Conservation (phyloP, 176 grass and related monocot genomes). For the Canna indica region DNA sequence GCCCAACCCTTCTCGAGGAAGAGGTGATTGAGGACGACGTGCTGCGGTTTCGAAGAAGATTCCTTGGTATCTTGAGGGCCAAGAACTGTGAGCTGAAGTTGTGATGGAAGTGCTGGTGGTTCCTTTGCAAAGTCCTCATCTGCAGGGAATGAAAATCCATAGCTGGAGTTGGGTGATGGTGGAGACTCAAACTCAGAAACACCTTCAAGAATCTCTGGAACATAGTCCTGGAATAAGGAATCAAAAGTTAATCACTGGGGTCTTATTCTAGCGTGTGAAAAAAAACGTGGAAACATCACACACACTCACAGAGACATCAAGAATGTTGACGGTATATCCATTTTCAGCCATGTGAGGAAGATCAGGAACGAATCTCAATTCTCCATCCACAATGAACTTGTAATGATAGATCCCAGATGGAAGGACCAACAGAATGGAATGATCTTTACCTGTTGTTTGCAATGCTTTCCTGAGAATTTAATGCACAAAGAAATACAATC, state of each 20-base stretch:
- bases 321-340: constrained; percentile 66
- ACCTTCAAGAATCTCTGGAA: constrained; percentile 67
- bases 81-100: constrained; percentile 71
- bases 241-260: neutral
- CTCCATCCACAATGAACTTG: constrained; percentile 83
- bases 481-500: constrained; percentile 40
- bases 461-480: constrained; percentile 54
- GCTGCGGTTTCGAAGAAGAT: constrained; percentile 42
- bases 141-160: constrained; percentile 35
- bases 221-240: constrained; percentile 50
- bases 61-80: constrained; percentile 43
- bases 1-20: constrained; percentile 88
- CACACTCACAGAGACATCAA: constrained; percentile 85
- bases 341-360: constrained; percentile 60
- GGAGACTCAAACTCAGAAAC: constrained; percentile 63
- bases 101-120: constrained; percentile 58
- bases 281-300: constrained; percentile 2
- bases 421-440: constrained; percentile 75
- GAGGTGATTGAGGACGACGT: constrained; percentile 73
- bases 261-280: neutral
- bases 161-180: constrained; percentile 63
- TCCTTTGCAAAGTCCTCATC: constrained; percentile 73
- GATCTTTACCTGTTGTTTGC: constrained; percentile 85
- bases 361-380: constrained; percentile 62
- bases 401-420: constrained; percentile 86